Evolutionary conservation across 2,329 filamentous ascomycete genomes (phyloP), one percentile per base, ranked within the genome.

Genomic region (Trichophyton mentagrophytes): DNA sequence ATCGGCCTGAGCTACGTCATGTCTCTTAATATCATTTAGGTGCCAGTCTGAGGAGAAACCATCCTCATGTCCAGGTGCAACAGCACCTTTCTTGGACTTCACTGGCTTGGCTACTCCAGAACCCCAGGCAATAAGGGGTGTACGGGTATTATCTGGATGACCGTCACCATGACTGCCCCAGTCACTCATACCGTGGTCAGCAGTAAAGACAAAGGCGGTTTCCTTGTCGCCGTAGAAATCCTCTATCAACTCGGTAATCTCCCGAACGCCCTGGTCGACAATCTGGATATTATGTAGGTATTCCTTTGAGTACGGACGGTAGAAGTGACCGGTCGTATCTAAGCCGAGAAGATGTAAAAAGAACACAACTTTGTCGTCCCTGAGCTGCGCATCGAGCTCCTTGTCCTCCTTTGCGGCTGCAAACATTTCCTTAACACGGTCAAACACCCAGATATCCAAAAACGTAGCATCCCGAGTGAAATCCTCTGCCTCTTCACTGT

Each of bases 91-190:
- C 33, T 78, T 70, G 36, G 79, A 77, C 1, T 83, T 75, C 57
- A 85, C 77, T 0, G 93, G 93, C 65, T 82, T 81, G 2, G 90
- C 90, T 44, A 97, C 83, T 7, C 93, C 93, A 60, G 93, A 90
- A 9, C 93, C 93, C 93, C 93, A 99, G 2, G 82, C 85, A 66
- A 99, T 89, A 36, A 99, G 78, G 0, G 93, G 93, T 0, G 93
- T 99, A 58, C 93, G 84, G 2, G 93, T 99, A 69, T 97, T 99
- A 72, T 99, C 89, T 0, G 93, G 93, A 73, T 99, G 91, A 6
- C 93, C 93, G 72, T 99, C 93, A 42, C 95, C 95, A 72, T 99
- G 95, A 67, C 91, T 97, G n/a, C 95, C 93, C 86, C 88, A 96
- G 73, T 99, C 93, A 69, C 90, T 97, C 93, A 99, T 99, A 17